Evolutionary conservation across 345 rosid genomes (phyloP).

Genomic region (Eucalyptus polyanthemos): DNA sequence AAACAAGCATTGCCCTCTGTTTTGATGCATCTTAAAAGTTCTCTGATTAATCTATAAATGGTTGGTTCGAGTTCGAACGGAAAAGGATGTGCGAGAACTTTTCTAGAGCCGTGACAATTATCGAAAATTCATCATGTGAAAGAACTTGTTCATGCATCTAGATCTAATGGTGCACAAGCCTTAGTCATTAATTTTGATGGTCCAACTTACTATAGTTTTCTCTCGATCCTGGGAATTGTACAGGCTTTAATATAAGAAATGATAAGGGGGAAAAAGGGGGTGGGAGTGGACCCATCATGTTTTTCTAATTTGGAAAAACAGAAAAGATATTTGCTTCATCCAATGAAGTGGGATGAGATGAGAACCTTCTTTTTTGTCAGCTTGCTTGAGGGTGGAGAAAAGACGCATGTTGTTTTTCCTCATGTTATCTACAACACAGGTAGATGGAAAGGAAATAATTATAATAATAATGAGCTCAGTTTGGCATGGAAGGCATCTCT

Average conservation of each 20-base stretch:
- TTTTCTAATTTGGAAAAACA: not conserved
- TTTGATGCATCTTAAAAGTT: not conserved
- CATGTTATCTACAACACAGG: not conserved
- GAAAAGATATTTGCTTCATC: not conserved
- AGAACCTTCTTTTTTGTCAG: not conserved
- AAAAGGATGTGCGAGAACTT: not conserved
- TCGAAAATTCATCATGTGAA: not conserved
- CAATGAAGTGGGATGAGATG: not conserved
- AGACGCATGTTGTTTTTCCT: not conserved
- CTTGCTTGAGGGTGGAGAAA: slow-evolving; percentile 4
- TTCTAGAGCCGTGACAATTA: not conserved
- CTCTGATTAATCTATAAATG: not conserved
- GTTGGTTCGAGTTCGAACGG: not conserved
- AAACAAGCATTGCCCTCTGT: not conserved
- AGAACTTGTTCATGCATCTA: not conserved
- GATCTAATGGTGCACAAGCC: not conserved
- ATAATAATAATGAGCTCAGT: not conserved
- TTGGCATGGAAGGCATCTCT: not conserved
- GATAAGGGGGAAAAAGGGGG: not conserved
- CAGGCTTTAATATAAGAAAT: not conserved
- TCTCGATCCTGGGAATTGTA: not conserved
- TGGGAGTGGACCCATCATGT: not conserved
- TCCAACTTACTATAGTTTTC: not conserved
- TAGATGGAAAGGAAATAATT: not conserved
- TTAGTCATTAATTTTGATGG: not conserved